Evolutionary conservation across 2,329 filamentous ascomycete genomes (phyloP), one percentile per base, ranked within the genome.

Genomic region (Botrytis paeoniae): DNA sequence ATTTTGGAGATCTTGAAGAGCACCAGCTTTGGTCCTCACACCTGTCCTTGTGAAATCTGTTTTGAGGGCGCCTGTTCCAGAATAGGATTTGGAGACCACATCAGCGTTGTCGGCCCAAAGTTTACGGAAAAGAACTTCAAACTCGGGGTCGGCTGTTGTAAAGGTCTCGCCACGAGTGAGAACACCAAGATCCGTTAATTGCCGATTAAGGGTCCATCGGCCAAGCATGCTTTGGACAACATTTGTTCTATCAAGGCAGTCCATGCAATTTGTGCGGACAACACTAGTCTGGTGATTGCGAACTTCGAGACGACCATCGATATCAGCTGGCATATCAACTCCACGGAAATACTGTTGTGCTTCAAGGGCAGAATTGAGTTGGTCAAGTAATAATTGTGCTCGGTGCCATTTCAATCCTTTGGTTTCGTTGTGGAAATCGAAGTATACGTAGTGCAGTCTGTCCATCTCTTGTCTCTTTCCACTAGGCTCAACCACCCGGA

Each of bases 101-200:
- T 99, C 96, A 72, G 97, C 96, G 80, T 99, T 99, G 83, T 99
- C 96, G 43, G 96, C 96, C 96, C 96, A 99, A 25, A 98, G 87
- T 82, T 98, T 98, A 77, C 96, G 93, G 89, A 98, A 99, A 73
- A 98, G 85, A 78, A 92, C 86, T 82, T 98, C 95, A 81, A 99
- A 99, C 1, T 87, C 89, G 20, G 87, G 85, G 79, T 98, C 94
- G 78, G 94, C 92, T 73, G 87, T 85, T 60, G 91, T 90, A 78
- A 96, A 95, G 35, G 88, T 90, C 79, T 95, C 89, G 72, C 94
- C 94, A 39, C 89, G 88, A 70, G 88, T 83, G 78, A 98, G 88
- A 69, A 98, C 85, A 51, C 95, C 95, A 5, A 94, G 85, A 78
- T 98, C 95, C 75, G 91, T 88, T 73, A 99, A 89, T 85, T 97